Evolutionary conservation across 2,329 filamentous ascomycete genomes (phyloP).

Genomic region (Diaporthe citriasiana): DNA sequence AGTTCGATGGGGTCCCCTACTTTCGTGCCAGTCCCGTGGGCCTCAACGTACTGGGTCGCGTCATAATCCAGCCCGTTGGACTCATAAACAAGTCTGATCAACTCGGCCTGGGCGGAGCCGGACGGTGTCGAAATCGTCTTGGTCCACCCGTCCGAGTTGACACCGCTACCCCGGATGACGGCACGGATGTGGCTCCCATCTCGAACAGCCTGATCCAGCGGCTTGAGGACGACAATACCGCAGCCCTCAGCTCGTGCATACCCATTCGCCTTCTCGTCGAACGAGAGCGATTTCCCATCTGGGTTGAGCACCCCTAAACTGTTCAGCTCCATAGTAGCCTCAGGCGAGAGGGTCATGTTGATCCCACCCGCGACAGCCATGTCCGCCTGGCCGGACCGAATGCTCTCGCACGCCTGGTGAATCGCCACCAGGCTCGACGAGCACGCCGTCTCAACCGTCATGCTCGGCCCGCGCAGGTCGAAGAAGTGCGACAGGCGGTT

Average conservation of each 20-base stretch:
- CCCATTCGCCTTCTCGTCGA: slow-evolving; percentile 68
- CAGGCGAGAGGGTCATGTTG: too few species aligned
- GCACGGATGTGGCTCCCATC: slow-evolving; percentile 69
- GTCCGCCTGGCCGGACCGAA: too few species aligned
- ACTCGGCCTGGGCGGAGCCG: slow-evolving; percentile 49
- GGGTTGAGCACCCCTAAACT: slow-evolving; percentile 62
- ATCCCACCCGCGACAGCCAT: too few species aligned
- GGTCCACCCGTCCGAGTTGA: slow-evolving; percentile 70
- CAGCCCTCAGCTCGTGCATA: slow-evolving; percentile 74
- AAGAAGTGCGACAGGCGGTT: too few species aligned
- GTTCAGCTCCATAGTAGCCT: too few species aligned
- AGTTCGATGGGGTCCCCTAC: slow-evolving; percentile 56
- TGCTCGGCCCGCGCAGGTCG: too few species aligned
- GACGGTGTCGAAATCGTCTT: slow-evolving; percentile 52
- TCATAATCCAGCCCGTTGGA: slow-evolving; percentile 37
- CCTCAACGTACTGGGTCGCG: slow-evolving; percentile 49
- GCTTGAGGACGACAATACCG: slow-evolving; percentile 69
- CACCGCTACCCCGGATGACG: slow-evolving; percentile 63
- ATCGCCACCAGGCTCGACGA: too few species aligned
- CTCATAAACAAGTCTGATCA: slow-evolving; percentile 52
- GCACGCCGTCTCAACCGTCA: too few species aligned
- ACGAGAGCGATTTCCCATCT: slow-evolving; percentile 63
- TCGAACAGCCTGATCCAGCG: slow-evolving; percentile 65
- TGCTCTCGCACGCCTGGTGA: too few species aligned
- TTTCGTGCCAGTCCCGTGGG: slow-evolving; percentile 52